Evolutionary conservation across 768 basidiomycete genomes (phyloP), one percentile per base, ranked within the genome.

Genomic region (Lactarius sanguifluus): DNA sequence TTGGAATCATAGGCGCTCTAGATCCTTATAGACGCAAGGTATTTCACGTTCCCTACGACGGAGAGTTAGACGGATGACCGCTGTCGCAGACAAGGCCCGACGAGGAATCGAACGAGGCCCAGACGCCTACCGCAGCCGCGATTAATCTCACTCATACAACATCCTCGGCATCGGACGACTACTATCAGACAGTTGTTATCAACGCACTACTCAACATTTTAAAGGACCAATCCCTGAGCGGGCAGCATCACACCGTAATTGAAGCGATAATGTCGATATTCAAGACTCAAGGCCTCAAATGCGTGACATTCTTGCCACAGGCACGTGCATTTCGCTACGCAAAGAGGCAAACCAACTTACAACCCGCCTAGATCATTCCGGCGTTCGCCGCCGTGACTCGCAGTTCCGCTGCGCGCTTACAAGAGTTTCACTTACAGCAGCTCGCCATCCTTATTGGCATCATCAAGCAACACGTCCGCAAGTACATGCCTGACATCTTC

Each of bases 251-350:
- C 72, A 91, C 88, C 28, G 96, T 96, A 57, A 95, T 98, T 64
- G 95, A 98, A 75, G 95, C 95, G 1, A 91, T 99, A 71, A 98
- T 98, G 94, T 90, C 94, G 56, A 98, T 99, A 67, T 99, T 98
- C 84, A 95, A 96, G 77, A 97, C 95, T 0, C 96, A 98, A 74
- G 95, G 96, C 16, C 79, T 98, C 74, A 95, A 96, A 81, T 97
- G 94, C 75, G 95, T 96, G 23, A 86, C 92, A 2, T 98, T 98
- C 78, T 78, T 99, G 30, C 92, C 96, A 54, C 95, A 97, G 82
- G 94, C 94, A 74, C 55, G 52, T 59, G 75, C 58, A 40, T 25
- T 16, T 3, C 36, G 16, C 32, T 16, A 38, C 57, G 18, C 30
- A 2, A 32, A 57, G 10, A 9, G 18, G 28, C 6, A 2, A n/a